A percentile compares a stretch with the other conserved stretches of the same genome.
Evolutionary conservation across 2,329 filamentous ascomycete species (phyloP).

Genomic region (Triangularia setosa): DNA sequence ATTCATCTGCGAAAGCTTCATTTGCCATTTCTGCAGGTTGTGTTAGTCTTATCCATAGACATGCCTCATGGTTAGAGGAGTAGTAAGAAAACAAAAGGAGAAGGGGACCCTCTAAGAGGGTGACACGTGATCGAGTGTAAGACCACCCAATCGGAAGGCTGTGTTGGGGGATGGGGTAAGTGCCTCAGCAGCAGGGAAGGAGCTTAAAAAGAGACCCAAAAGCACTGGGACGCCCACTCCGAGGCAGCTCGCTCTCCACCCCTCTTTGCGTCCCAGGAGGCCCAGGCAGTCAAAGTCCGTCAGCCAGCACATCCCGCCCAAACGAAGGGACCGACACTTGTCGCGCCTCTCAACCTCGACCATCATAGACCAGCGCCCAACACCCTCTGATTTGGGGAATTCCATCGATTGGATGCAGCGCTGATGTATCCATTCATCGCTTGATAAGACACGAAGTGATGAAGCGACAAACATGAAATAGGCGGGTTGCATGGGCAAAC

Average conservation of each 20-base stretch:
- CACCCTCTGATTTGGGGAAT: neutral
- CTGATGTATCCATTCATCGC: neutral
- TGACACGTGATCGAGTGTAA: slow-evolving; percentile 23
- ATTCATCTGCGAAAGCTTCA: slow-evolving; percentile 77
- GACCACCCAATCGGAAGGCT: slow-evolving; percentile 27
- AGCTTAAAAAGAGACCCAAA: slow-evolving; percentile 54
- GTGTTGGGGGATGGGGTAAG: slow-evolving; percentile 21
- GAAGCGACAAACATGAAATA: neutral
- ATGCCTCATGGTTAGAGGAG: neutral
- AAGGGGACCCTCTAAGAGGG: neutral
- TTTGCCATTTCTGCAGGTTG: slow-evolving; percentile 80
- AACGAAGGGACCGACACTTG: slow-evolving; percentile 15
- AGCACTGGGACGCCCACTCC: slow-evolving; percentile 46
- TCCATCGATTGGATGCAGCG: neutral
- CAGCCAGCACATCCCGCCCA: slow-evolving; percentile 12
- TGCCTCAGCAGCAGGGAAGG: slow-evolving; percentile 25
- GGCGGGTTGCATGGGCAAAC: neutral
- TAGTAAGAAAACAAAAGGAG: neutral
- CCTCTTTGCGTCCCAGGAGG: slow-evolving; percentile 29
- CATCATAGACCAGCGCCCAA: neutral
- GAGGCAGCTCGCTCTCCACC: slow-evolving; percentile 38
- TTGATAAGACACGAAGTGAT: neutral
- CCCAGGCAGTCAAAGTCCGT: slow-evolving; percentile 17
- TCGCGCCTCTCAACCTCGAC: slow-evolving; percentile 9
- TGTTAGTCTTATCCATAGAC: slow-evolving; percentile 10